A percentile compares a stretch with the other conserved stretches of the same genome.
Conservation (phyloP, 129 eudicot species). For the Solidago caesia region DNA sequence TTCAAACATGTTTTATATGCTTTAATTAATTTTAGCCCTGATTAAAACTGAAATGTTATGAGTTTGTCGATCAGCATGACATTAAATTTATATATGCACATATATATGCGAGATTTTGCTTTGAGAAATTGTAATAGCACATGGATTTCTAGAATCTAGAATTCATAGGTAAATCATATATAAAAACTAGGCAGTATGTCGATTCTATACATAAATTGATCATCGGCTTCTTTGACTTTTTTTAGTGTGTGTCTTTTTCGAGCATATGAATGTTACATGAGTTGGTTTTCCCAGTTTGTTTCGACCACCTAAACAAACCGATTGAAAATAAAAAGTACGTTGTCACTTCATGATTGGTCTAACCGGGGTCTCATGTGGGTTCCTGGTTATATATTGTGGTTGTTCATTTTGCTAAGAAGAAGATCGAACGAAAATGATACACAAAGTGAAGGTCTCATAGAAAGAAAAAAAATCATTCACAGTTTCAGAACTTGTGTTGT, state of each 20-base stretch:
- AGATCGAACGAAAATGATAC: neutral
- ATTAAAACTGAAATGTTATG: neutral
- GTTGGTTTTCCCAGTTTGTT: neutral
- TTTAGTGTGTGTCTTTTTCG: no score
- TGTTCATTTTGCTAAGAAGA: neutral
- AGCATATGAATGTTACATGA: conserved; percentile 6
- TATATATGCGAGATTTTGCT: neutral
- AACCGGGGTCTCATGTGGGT: neutral
- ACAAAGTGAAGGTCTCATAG: neutral
- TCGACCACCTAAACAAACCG: neutral
- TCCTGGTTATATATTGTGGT: neutral
- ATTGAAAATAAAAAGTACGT: neutral
- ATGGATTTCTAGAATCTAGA: neutral
- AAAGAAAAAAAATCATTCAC: neutral
- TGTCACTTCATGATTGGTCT: conserved; percentile 7
- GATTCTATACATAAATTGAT: neutral
- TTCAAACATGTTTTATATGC: neutral
- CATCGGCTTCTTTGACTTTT: no score
- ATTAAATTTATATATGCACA: neutral
- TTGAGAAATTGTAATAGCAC: neutral
- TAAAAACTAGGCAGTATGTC: neutral
- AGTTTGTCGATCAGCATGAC: neutral
- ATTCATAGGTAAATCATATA: neutral
- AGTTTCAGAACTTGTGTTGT: conserved; percentile 11
- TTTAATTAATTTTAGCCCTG: neutral